Evolutionary conservation across 352 stramenopile genomes (phyloP), one percentile per base, ranked within the genome.

Genomic region (Aphanomyces astaci): DNA sequence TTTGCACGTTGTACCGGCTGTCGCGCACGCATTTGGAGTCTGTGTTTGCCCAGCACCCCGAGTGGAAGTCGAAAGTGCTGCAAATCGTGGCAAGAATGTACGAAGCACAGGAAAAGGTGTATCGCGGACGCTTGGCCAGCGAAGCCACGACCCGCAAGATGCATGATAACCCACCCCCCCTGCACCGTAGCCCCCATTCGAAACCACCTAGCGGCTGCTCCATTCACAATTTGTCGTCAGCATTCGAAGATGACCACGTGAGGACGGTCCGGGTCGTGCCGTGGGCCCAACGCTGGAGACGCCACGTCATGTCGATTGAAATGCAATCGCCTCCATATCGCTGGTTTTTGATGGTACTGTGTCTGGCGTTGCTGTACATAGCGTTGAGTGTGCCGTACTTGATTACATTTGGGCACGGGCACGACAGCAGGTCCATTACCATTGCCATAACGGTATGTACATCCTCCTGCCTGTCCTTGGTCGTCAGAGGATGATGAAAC

Each of bases 41-140:
- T 17, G 80, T 89, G 0, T 89, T 89, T 49, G 79, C 85, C 27
- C 53, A 78, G 19, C 85, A 89, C 56, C 80, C 80, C 0, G 78
- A 86, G 25, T 89, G 80, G 80, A 89, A 86, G 40, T 73, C 73
- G 1, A 82, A 80, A 48, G 80, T 86, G 1, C 57, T 84, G 32
- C 78, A 78, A 32, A 88, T 81, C 15, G 76, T 79, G 25, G 83
- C 76, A 22, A 4, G n/a, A 11, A 84, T 82, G 19, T 75, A 84
- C 64, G 73, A 78, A 32, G 71, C 79, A 48, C 79, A 84, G 22
- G 75, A 82, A 15, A 76, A 81, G 49, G 55, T 86, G 11, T 73
- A 76, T 7, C 87, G 86, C 46, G 27, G 84, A 51, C 83, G 86
- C 70, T 75, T 84, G 75, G 75, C 79, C 24, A 88, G 52, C 32